Evolutionary conservation across 352 stramenopile genomes (phyloP), one percentile per base, ranked within the genome.

Genomic region (Phytophthora cryptogea): DNA sequence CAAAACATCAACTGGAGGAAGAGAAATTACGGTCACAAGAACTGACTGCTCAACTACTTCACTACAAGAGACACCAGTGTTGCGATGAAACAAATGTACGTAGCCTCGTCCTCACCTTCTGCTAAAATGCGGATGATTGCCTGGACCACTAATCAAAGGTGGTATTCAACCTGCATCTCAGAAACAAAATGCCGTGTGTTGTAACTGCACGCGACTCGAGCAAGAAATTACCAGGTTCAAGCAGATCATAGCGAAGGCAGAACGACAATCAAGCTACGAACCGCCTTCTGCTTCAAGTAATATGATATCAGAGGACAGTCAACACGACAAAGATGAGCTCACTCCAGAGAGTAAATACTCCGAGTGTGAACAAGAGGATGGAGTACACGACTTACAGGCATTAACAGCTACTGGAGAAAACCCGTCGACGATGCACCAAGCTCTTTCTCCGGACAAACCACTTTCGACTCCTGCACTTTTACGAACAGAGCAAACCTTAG

Each of bases 1-100:
- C 72, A 27, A 89, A 87, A 52, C 60, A 75, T 46, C 57, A 72
- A 54, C 48, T 88, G 13, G 49, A 72, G 26, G 66, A 83, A 26
- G 74, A 87, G 26, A 79, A 70, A 35, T 20, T 46, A 4, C 56
- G 62, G 2, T 62, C 45, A 17, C 66, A 89, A 57, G 59, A 72
- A 8, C 51, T 87, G 37, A 31, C 11, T 14, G 56, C 41, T 16
- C 72, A 78, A 57, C 23, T 84, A 11, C 54, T 75, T 26, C 55
- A 66, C 20, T 59, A 64, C 35, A 76, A 68, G 40, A 64, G 23
- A 1, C 60, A 64, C 35, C 31, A 49, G 3, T 14, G 41, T n/a
- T 49, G 43, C 13, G 30, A 65, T 4, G 54, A 60, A 17, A 2
- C 8, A 5, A 55, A 51, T 40, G 64, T 72, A 39, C 32, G 62